Base-by-base conservation (phyloP, 1,284 basidiomycete genomes). In the Apiotrichum sp. region DNA sequence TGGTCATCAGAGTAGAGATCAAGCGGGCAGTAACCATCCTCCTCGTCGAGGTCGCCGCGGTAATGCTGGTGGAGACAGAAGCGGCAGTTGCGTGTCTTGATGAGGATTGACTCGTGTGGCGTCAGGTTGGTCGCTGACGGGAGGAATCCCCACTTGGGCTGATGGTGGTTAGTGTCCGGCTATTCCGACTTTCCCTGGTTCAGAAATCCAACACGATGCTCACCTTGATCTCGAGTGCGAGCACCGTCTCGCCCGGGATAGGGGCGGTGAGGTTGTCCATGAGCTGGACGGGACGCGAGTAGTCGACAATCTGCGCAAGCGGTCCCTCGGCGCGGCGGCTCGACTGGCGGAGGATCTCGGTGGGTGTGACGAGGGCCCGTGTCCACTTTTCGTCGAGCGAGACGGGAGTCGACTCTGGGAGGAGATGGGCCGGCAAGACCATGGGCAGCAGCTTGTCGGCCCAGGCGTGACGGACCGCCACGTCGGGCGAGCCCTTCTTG, bases 141-240 rank as follows among this genome's bases (percentile, higher is more conserved):
- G 34, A 95, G 74, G 74, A 96, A 95, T 3, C 85, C 90, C 91
- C 92, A 96, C 79, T 96, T 96, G 45, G 92, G 92, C 92, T 41
- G n/a, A 2, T 11, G 9, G 36, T 38, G 36, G 8, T 13, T 9
- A 13, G 36, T 41, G 11, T 41, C 40, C 10, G n/a, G 10, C 5
- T 16, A 8, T 38, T 13, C 36, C 13, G 36, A 38, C 7, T 13
- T 38, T 38, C 36, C 36, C 7, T 38, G 36, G 22, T 22, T 38
- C 9, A 38, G 13, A 13, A 2, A 38, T 9, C 9, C 13, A 38
- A 9, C 8, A 13, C 36, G 5, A 14, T 14, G n/a, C 40, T 16
- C n/a, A 41, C 40, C 3, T 96, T 95, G 75, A 95, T 89, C 76
- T 95, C 92, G 9, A 93, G 80, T 5, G 86, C 83, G 49, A 89